Percentiles rank a stretch among this genome's conserved stretches.
Conservation (phyloP, 768 basidiomycete genomes). For the Boletus pseudopeckii region DNA sequence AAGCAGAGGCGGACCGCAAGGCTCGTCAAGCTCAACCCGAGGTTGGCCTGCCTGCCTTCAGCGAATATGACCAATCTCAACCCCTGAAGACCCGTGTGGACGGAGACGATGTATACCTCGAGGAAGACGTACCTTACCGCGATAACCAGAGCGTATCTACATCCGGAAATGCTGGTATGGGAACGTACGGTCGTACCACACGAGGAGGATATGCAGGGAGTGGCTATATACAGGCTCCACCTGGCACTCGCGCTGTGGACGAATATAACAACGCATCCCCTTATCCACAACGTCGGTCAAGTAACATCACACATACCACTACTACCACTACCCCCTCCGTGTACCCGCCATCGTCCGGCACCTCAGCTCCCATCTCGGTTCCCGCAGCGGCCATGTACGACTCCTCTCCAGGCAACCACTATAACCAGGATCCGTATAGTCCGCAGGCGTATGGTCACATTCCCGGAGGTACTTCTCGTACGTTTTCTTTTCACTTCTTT, state of each 20-base stretch:
- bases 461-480: constrained; percentile 53
- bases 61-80: constrained; percentile 56
- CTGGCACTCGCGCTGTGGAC: constrained; percentile 69
- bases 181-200: constrained; percentile 32
- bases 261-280: constrained; percentile 60
- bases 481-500: constrained; percentile 21
- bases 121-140: constrained; percentile 42
- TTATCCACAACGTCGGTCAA: constrained; percentile 42
- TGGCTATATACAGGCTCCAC: constrained; percentile 64
- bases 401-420: constrained; percentile 17
- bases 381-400: constrained; percentile 19
- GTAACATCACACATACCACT: constrained; percentile 37
- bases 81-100: constrained; percentile 63
- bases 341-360: constrained; percentile 32
- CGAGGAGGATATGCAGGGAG: constrained; percentile 39
- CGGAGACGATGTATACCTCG: constrained; percentile 53
- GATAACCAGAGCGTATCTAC: constrained; percentile 29
- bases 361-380: constrained; percentile 16
- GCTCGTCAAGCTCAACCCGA: constrained; percentile 58
- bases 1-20: constrained; percentile 83
- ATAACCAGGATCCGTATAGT: constrained; percentile 27
- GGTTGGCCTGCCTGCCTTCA: constrained; percentile 70
- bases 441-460: constrained; percentile 49
- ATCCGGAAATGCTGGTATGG: constrained; percentile 20
- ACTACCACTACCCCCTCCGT: constrained; percentile 39